These are phyloP conservation scores for Boletellus emodensis DNA, from an alignment of 768 basidiomycete species.

Conservation along the genomic window DNA sequence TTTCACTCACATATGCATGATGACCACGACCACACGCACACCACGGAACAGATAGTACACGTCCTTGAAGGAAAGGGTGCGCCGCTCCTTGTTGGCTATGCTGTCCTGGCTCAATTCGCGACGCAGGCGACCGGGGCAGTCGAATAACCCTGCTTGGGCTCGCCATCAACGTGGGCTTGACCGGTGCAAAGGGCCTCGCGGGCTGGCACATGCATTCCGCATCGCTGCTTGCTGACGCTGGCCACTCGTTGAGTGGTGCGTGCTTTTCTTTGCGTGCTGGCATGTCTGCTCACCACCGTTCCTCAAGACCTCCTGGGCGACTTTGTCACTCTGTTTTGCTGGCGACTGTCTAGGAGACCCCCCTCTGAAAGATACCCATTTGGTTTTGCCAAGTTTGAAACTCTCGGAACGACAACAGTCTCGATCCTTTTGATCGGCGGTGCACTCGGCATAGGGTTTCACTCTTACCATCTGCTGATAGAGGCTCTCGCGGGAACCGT, in stretches of 20 bases:
- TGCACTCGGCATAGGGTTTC: slow-evolving; percentile 81
- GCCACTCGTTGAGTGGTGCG: slow-evolving; percentile 84
- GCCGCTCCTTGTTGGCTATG: slow-evolving; percentile 15
- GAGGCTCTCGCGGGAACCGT: slow-evolving; percentile 66
- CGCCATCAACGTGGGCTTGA: slow-evolving; percentile 76
- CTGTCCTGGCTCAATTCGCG: neutral
- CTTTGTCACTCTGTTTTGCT: slow-evolving; percentile 86
- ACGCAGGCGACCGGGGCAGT: slow-evolving; percentile 72
- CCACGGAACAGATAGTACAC: slow-evolving; percentile 64
- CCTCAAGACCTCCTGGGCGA: slow-evolving; percentile 76
- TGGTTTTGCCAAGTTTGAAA: slow-evolving; percentile 93
- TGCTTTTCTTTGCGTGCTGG: slow-evolving; percentile 10
- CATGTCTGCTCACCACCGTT: slow-evolving; percentile 7
- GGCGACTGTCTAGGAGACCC: slow-evolving; percentile 79
- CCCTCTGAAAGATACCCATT: slow-evolving; percentile 80
- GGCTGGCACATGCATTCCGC: slow-evolving; percentile 91
- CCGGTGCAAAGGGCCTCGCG: slow-evolving; percentile 78
- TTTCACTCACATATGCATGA: slow-evolving; percentile 68
- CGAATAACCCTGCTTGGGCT: slow-evolving; percentile 84
- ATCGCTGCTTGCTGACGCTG: slow-evolving; percentile 88
- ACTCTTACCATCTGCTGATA: slow-evolving; percentile 82
- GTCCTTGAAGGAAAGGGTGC: slow-evolving; percentile 63
- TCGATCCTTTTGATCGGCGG: slow-evolving; percentile 84
- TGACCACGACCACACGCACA: slow-evolving; percentile 54
- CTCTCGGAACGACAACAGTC: slow-evolving; percentile 87